A percentile compares a stretch with the other conserved stretches of the same genome.
Conservation (phyloP, 1,284 basidiomycete species). For the Cryptococcus sp. region DNA sequence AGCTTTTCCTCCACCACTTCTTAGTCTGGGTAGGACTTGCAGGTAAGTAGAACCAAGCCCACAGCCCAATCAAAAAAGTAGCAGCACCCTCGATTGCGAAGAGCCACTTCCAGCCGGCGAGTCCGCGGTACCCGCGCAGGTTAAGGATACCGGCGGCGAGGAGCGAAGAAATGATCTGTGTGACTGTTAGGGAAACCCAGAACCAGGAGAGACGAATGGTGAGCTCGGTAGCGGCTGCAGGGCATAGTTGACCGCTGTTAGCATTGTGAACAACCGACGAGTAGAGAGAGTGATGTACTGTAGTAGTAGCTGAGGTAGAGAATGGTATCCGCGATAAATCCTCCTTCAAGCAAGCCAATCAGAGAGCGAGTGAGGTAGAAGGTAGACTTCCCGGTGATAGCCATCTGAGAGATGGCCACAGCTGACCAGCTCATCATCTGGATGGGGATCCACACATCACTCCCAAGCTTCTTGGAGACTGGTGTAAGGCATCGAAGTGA, state of each 20-base stretch:
- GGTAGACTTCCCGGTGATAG: conserved; percentile 23
- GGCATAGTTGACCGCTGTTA: not conserved
- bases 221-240: conserved; percentile 32
- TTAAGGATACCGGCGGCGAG: conserved; percentile 44
- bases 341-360: conserved; percentile 47
- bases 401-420: conserved; percentile 36
- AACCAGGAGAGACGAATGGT: conserved; percentile 48
- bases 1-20: conserved; percentile 37
- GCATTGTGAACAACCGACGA: not conserved
- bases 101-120: conserved; percentile 28
- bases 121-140: conserved; percentile 29
- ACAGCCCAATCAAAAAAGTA: conserved; percentile 33
- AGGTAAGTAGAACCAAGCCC: conserved; percentile 41
- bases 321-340: conserved; percentile 50
- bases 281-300: conserved; percentile 1
- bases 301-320: conserved; percentile 51
- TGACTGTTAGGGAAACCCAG: conserved; percentile 31
- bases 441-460: conserved; percentile 47
- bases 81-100: conserved; percentile 22
- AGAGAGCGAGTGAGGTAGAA: conserved; percentile 44
- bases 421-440: conserved; percentile 47
- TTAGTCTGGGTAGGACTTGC: conserved; percentile 46
- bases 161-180: conserved; percentile 35
- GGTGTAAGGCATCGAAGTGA: not conserved
- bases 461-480: conserved; percentile 49